Percentiles rank a stretch among this genome's conserved stretches.
Conservation (phyloP, 306 rosid species). For the Fragaria ananassa region DNA sequence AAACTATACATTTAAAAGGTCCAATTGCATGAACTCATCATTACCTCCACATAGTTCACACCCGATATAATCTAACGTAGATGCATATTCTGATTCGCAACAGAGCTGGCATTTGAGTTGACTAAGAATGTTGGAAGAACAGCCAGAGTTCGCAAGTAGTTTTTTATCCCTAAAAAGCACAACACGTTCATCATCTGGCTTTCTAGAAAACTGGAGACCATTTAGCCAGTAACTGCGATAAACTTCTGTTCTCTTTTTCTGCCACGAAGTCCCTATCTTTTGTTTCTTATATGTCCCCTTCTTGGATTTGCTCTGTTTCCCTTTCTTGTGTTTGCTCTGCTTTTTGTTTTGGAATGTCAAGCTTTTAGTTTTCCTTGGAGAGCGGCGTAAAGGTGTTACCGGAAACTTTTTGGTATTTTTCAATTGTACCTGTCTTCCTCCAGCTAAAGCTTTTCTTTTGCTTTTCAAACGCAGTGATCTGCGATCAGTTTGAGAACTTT, state of each 20-base stretch:
- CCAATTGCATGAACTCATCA: conserved; percentile 11
- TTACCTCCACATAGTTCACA: conserved; percentile 89
- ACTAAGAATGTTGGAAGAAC: conserved; percentile 33
- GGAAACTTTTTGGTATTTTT: conserved; percentile 44
- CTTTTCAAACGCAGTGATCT: conserved; percentile 46
- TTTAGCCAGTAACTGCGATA: conserved; percentile 77
- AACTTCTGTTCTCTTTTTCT: conserved; percentile 49
- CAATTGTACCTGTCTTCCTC: conserved; percentile 44
- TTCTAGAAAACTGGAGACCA: conserved; percentile 75
- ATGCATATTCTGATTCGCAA: conserved; percentile 44
- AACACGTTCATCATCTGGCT: conserved; percentile 70
- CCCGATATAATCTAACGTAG: conserved; percentile 51
- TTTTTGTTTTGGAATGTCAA: conserved; percentile 52
- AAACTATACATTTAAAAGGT: background rate
- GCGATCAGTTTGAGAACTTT: conserved; percentile 38
- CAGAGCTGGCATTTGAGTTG: conserved; percentile 76
- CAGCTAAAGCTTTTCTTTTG: conserved; percentile 45
- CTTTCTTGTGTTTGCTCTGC: conserved; percentile 53
- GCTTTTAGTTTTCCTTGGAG: conserved; percentile 73
- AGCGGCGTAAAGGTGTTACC: conserved; percentile 80
- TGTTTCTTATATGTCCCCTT: conserved; percentile 47
- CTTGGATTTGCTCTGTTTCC: conserved; percentile 43
- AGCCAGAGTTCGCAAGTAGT: conserved; percentile 36
- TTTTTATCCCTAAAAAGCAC: conserved; percentile 61
- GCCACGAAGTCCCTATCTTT: conserved; percentile 39